A percentile compares a stretch with the other conserved stretches of the same genome.
These are phyloP conservation scores for Laetiporus sulphureus DNA, from an alignment of 1,284 basidiomycete species.

Conservation along the genomic window DNA sequence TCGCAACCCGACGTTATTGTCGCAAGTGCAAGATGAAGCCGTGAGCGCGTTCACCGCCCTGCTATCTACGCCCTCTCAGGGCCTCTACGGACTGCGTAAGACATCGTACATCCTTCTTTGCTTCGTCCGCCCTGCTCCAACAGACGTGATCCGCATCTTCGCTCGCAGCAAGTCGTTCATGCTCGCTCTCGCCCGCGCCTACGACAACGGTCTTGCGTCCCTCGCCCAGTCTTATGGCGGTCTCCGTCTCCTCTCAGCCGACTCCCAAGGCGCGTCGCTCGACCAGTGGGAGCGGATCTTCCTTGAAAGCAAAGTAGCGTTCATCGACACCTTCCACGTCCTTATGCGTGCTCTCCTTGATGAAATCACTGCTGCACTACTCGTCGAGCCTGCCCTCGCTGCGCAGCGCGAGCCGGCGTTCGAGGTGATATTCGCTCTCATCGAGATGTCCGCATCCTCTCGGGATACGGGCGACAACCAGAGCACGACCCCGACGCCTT, in stretches of 20 bases:
- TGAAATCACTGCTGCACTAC: conserved; percentile 32
- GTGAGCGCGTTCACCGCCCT: conserved; percentile 50
- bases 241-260: conserved; percentile 27
- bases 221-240: conserved; percentile 59
- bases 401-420: conserved; percentile 46
- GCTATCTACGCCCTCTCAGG: conserved; percentile 37
- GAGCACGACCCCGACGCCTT: conserved; percentile 36
- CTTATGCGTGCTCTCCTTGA: conserved; percentile 43
- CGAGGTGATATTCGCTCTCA: conserved; percentile 49
- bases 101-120: conserved; percentile 48
- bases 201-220: conserved; percentile 46
- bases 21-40: conserved; percentile 32
- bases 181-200: conserved; percentile 49
- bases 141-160: conserved; percentile 42
- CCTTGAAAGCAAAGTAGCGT: conserved; percentile 64
- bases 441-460: conserved; percentile 37
- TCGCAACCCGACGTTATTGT: conserved; percentile 24
- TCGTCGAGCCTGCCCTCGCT: conserved; percentile 35
- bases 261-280: conserved; percentile 24
- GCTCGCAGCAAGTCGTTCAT: conserved; percentile 44
- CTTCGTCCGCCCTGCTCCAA: conserved; percentile 46
- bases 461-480: conserved; percentile 12
- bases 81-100: conserved; percentile 60
- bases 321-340: conserved; percentile 62
- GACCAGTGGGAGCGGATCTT: conserved; percentile 65